Evolutionary conservation across 1,284 basidiomycete genomes (phyloP).

Genomic region (Kalmanozyma brasiliensis): DNA sequence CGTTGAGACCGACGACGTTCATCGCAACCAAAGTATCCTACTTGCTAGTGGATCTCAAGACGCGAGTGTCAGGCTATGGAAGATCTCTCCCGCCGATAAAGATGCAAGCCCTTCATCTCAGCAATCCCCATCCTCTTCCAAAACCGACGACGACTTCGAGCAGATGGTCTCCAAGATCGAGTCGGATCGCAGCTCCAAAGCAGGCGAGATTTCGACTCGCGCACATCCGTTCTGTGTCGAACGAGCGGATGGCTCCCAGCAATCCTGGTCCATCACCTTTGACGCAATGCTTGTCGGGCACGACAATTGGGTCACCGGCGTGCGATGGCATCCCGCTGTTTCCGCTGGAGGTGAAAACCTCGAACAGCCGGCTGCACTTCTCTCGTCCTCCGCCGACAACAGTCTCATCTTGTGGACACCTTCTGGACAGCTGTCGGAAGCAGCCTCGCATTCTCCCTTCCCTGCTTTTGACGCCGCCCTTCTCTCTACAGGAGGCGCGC

Average conservation of each 20-base stretch:
- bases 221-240: constrained; percentile 31
- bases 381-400: constrained; percentile 64
- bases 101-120: not conserved
- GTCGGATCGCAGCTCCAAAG: constrained; percentile 36
- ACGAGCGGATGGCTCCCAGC: constrained; percentile 6
- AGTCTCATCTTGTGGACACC: constrained; percentile 66
- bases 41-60: constrained; percentile 64
- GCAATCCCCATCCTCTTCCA: constrained; percentile 1
- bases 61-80: constrained; percentile 62
- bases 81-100: constrained; percentile 26
- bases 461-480: constrained; percentile 71
- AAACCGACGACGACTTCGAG: constrained; percentile 58
- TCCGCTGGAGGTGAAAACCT: not conserved
- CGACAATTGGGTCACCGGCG: constrained; percentile 63
- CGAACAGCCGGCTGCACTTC: constrained; percentile 58
- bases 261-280: constrained; percentile 56
- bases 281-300: constrained; percentile 65
- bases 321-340: constrained; percentile 57
- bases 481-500: constrained; percentile 44
- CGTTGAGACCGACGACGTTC: constrained; percentile 5
- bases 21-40: constrained; percentile 30
- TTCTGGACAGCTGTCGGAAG: constrained; percentile 11
- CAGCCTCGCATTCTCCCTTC: constrained; percentile 14
- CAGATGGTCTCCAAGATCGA: constrained; percentile 58
- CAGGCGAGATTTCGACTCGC: constrained; percentile 50